Evolutionary conservation across 2,329 filamentous ascomycete genomes (phyloP).

Genomic region (Claviceps sp.): DNA sequence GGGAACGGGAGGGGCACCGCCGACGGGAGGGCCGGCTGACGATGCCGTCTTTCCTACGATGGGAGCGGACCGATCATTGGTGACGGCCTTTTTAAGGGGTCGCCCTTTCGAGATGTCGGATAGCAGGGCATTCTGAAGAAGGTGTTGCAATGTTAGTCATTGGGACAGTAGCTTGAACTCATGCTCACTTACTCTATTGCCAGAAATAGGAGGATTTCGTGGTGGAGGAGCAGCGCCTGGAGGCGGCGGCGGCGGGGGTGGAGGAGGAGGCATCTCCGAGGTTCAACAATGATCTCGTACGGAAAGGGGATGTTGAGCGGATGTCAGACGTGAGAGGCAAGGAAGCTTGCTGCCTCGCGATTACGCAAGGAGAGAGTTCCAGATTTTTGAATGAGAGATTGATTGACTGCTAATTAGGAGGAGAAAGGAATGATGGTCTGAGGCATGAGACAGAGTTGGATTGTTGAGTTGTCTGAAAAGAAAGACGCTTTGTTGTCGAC

Average conservation of each 20-base stretch:
- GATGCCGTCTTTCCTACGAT: constrained; percentile 29
- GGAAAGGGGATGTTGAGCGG: background rate
- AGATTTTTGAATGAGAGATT: background rate
- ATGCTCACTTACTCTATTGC: constrained; percentile 46
- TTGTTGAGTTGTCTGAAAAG: background rate
- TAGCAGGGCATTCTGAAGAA: constrained; percentile 63
- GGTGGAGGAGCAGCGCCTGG: constrained; percentile 33
- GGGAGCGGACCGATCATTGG: constrained; percentile 87
- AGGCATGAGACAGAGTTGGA: no score
- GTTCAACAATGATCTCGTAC: background rate
- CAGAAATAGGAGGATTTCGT: constrained; percentile 40
- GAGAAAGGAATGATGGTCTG: background rate
- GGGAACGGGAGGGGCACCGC: constrained; percentile 66
- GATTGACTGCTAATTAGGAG: background rate
- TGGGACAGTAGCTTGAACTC: background rate
- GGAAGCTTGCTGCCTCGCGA: background rate
- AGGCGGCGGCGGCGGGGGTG: constrained; percentile 47
- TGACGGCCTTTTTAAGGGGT: constrained; percentile 69
- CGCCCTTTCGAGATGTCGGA: constrained; percentile 76
- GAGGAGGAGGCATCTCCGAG: constrained; percentile 26
- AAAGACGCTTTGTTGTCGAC: background rate
- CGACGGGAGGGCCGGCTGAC: constrained; percentile 45
- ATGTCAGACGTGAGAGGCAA: background rate
- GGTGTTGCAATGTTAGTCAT: background rate
- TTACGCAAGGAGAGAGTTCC: background rate